These are phyloP conservation scores for Pontederia crassipes DNA, from an alignment of 176 grass and related monocot species.

Conservation along the genomic window DNA sequence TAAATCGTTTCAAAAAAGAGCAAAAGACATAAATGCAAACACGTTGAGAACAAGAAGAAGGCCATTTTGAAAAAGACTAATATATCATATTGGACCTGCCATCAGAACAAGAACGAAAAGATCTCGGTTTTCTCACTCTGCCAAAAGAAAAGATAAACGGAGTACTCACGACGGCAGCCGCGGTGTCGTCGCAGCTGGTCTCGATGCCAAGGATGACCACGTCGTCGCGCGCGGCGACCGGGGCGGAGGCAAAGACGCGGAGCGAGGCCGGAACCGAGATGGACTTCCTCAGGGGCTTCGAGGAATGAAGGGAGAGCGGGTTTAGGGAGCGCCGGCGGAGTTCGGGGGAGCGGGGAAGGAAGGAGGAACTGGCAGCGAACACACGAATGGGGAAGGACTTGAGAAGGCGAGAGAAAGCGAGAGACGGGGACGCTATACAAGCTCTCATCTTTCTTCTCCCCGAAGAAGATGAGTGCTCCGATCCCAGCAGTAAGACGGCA, in stretches of 20 bases:
- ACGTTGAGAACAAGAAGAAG: conserved; percentile 1
- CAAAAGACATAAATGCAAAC: conserved; percentile 4
- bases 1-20: conserved; percentile 16
- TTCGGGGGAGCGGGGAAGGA: too few relatives aligned
- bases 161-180: conserved; percentile 51
- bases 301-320: too few relatives aligned
- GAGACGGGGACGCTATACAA: too few relatives aligned
- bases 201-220: conserved; percentile 83
- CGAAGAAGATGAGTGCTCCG: too few relatives aligned
- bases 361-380: too few relatives aligned
- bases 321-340: too few relatives aligned
- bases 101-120: not conserved
- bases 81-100: not conserved
- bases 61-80: not conserved
- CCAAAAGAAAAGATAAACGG: conserved; percentile 2
- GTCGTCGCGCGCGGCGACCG: conserved; percentile 10
- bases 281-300: not conserved
- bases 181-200: conserved; percentile 92
- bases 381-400: too few relatives aligned
- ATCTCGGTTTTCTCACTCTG: too few relatives aligned
- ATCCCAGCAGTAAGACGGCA: too few relatives aligned
- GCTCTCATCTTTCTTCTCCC: too few relatives aligned
- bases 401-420: too few relatives aligned
- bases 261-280: not conserved
- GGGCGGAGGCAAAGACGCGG: conserved; percentile 1